Percentiles rank a stretch among this genome's conserved stretches.
These are phyloP conservation scores for Penicillium flavigenum DNA, from an alignment of 495 filamentous ascomycete genomes.

Conservation along the genomic window DNA sequence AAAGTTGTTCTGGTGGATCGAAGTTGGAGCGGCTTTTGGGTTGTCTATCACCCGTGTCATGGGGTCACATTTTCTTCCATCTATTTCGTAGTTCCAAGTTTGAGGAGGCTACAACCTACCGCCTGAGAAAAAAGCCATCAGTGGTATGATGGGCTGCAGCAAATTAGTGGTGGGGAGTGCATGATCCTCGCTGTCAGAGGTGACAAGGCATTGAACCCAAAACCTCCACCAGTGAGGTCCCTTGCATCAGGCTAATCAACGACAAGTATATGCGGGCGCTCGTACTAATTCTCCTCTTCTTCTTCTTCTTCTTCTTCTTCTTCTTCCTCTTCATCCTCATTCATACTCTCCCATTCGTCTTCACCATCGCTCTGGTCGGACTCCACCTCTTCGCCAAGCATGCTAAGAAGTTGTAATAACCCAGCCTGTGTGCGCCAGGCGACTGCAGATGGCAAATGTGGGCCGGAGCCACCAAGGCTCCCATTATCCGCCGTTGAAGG, in stretches of 20 bases:
- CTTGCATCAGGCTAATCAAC: neutral
- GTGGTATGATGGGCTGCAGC: neutral
- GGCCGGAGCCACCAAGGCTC: conserved; percentile 10
- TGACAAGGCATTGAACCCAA: neutral
- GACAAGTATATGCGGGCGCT: neutral
- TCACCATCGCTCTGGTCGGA: conserved; percentile 17
- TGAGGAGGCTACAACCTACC: neutral
- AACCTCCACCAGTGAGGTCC: neutral
- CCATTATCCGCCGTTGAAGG: neutral
- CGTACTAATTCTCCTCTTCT: neutral
- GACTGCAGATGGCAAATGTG: conserved; percentile 14
- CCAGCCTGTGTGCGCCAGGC: conserved; percentile 26
- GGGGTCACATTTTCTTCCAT: neutral
- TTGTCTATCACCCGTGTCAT: neutral
- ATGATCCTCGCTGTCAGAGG: neutral
- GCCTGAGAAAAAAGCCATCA: neutral
- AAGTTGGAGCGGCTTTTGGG: neutral
- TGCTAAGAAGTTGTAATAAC: conserved; percentile 32
- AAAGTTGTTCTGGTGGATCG: neutral
- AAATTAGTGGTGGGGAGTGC: neutral
- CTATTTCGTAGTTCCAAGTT: neutral
- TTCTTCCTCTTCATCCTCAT: conserved; percentile 11
- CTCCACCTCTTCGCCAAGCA: conserved; percentile 32
- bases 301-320: neutral
- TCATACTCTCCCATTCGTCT: conserved; percentile 22